Conservation (phyloP, 2,329 filamentous ascomycete species). For the Rhinocladiella similis region DNA sequence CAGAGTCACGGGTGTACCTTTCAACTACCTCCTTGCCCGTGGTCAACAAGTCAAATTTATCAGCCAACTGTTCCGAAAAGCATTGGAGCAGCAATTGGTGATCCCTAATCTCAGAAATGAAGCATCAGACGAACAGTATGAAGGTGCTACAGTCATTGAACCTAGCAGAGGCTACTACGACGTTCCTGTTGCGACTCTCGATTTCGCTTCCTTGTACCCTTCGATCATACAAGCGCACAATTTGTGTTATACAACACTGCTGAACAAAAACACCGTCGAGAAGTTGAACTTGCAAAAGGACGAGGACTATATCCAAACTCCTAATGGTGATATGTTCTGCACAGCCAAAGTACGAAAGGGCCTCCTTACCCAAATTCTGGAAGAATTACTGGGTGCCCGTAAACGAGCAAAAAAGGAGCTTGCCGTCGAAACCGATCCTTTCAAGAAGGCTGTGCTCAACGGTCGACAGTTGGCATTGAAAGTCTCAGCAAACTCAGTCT, state of each 20-base stretch:
- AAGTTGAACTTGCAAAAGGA: slow-evolving; percentile 77
- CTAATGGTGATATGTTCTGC: slow-evolving; percentile 90
- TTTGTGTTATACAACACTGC: slow-evolving; percentile 90
- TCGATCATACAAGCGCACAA: slow-evolving; percentile 99
- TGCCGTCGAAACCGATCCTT: slow-evolving; percentile 84
- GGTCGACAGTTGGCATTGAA: slow-evolving; percentile 96
- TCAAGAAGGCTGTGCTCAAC: slow-evolving; percentile 97
- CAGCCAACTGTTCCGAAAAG: slow-evolving; percentile 94
- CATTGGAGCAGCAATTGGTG: slow-evolving; percentile 86
- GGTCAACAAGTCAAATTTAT: slow-evolving; percentile 98
- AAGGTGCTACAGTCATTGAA: slow-evolving; percentile 97
- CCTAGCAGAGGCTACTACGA: slow-evolving; percentile 91
- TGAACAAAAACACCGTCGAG: slow-evolving; percentile 76
- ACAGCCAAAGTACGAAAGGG: slow-evolving; percentile 88
- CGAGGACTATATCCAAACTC: slow-evolving; percentile 94
- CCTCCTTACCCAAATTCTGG: slow-evolving; percentile 88
- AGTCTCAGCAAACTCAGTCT: slow-evolving; percentile 95
- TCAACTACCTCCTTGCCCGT: slow-evolving; percentile 87
- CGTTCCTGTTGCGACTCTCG: slow-evolving; percentile 90
- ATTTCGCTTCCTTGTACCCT: slow-evolving; percentile 97
- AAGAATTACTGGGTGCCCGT: slow-evolving; percentile 86
- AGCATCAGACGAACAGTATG: slow-evolving; percentile 81
- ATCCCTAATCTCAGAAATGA: slow-evolving; percentile 81
- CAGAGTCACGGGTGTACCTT: slow-evolving; percentile 96
- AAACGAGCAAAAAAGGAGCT: slow-evolving; percentile 93